Conservation (phyloP, 305 asterid species). For the Coffea humblotiana region DNA sequence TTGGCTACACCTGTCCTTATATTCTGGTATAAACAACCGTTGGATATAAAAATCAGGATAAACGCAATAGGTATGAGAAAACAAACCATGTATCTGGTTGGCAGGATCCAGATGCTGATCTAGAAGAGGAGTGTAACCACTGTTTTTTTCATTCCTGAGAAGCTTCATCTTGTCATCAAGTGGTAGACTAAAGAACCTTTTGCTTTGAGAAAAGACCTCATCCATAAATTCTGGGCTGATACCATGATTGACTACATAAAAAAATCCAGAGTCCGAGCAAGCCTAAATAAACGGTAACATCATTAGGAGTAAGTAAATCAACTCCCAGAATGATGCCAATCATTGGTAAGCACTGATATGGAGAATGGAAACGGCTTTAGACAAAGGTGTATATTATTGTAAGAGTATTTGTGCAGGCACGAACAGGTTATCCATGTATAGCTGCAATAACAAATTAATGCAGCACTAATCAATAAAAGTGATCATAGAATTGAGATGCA, state of each 20-base stretch:
- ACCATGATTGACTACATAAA: constrained; percentile 84
- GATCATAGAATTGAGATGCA: too few relatives aligned
- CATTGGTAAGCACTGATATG: neutral
- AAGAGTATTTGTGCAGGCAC: too few relatives aligned
- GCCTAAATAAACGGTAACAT: constrained; percentile 43
- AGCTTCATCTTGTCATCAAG: constrained; percentile 80
- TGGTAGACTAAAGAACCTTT: constrained; percentile 61
- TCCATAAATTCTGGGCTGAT: constrained; percentile 69
- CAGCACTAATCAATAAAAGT: too few relatives aligned
- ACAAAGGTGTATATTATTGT: too few relatives aligned
- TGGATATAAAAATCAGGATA: neutral
- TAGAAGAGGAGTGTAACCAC: constrained; percentile 87
- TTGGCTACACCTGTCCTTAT: neutral
- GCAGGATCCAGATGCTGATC: constrained; percentile 74
- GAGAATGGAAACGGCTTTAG: neutral
- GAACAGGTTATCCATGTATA: too few relatives aligned
- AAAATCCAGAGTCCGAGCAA: constrained; percentile 84
- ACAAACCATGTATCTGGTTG: constrained; percentile 69
- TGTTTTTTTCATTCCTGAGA: constrained; percentile 60
- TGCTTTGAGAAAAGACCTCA: constrained; percentile 78
- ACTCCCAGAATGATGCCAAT: neutral
- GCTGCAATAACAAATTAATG: neutral
- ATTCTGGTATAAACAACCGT: neutral
- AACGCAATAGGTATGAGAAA: neutral
- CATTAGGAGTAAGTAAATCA: constrained; percentile 12